These are phyloP conservation scores for Speleostelium caveatum DNA, from an alignment of 78 protist genomes.

Conservation along the genomic window DNA sequence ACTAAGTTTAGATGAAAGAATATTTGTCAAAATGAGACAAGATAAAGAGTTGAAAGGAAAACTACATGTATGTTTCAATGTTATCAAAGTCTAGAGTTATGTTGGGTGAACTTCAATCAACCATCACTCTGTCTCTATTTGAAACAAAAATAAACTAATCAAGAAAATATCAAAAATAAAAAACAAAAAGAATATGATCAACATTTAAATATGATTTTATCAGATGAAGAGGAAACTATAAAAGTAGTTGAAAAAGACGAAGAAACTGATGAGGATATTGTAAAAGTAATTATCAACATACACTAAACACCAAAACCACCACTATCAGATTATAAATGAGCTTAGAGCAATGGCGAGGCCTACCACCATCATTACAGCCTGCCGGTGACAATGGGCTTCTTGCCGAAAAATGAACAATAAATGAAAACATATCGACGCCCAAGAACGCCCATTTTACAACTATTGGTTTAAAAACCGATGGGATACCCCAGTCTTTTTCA, in stretches of 20 bases:
- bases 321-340: neutral
- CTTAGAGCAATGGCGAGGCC: neutral
- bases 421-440: too few species aligned
- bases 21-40: conserved; percentile 94
- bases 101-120: neutral
- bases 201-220: conserved; percentile 97
- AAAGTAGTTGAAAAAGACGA: conserved; percentile 83
- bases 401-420: too few species aligned
- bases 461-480: too few species aligned
- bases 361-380: neutral
- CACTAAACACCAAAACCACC: neutral
- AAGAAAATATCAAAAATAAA: too few species aligned
- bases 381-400: too few species aligned
- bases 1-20: conserved; percentile 94
- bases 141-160: too few species aligned
- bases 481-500: too few species aligned
- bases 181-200: conserved; percentile 96
- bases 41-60: conserved; percentile 96
- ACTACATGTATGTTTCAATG: conserved; percentile 90
- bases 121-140: too few species aligned
- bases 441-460: too few species aligned
- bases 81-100: neutral
- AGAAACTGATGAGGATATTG: conserved; percentile 94
- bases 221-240: conserved; percentile 97
- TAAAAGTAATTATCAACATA: conserved; percentile 76